Evolutionary conservation across 2,329 filamentous ascomycete species (phyloP), one percentile per base, ranked within the genome.

Genomic region (Monascus ruber): DNA sequence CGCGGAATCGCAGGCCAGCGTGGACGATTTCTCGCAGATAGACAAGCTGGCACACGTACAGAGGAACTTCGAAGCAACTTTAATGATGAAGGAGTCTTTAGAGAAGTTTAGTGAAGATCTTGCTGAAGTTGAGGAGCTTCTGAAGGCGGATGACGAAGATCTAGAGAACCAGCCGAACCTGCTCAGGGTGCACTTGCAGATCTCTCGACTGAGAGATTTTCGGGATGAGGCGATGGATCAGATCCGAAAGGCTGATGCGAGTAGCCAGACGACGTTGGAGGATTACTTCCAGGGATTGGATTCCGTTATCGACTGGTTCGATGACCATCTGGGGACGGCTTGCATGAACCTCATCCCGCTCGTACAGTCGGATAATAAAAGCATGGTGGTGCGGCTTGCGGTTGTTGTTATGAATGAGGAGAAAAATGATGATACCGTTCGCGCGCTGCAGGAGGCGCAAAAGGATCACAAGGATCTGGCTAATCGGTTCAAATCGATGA

Each of bases 181-280:
- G 38, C 71, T 98, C 33, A 77, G 81, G 31, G 80, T 89, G 38
- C 91, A 98, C 66, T 94, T 89, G 71, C 86, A 89, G 58, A 76
- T 98, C 52, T 95, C 86, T 4, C 80, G 85, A 62, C 69, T 98
- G 60, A 75, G 91, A 45, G 94, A 98, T 61, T 94, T 98, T 47
- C 79, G 88, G 42, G 91, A 96, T 66, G 85, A 94, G 62, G 89
- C 91, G 27, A 88, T 96, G 76, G 87, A 94, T 56, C 91, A 98
- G 72, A 94, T 96, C 56, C 79, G 82, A 57, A 74, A 81, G 47
- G 78, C 82, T 8, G 74, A 81, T 46, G 85, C 91, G 53, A 81
- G 83, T 49, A 71, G 91, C 42, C 82, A 89, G 59, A 76, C 76
- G 36, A 96, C 89, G 2, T 66, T 98, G 37, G 79, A 87, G 54